A percentile compares a stretch with the other conserved stretches of the same genome.
phyloP scores from a whole-genome alignment of 371 early-diverging fungal species.

The Rhizopus delemar region DNA sequence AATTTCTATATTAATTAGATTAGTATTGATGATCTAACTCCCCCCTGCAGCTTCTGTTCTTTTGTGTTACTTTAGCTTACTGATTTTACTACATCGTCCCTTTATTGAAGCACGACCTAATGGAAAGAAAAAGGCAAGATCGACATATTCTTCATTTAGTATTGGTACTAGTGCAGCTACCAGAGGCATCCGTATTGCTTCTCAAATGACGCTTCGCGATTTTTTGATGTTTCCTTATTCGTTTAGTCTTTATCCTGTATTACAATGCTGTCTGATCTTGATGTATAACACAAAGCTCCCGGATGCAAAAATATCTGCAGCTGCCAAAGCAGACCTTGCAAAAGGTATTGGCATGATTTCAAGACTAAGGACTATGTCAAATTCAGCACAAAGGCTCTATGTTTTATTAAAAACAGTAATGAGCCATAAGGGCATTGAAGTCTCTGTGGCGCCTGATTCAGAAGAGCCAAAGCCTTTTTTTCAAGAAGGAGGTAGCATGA shows the following conservation, averaged over 20 bases:
- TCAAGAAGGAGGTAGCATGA: neutral
- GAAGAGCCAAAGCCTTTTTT: constrained; percentile 10
- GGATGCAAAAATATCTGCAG: constrained; percentile 34
- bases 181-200: constrained; percentile 41
- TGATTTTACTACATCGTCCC: constrained; percentile 50
- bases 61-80: constrained; percentile 41
- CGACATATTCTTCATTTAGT: constrained; percentile 43
- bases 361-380: constrained; percentile 35
- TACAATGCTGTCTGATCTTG: constrained; percentile 48
- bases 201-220: constrained; percentile 36
- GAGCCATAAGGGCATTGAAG: constrained; percentile 41
- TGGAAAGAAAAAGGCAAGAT: constrained; percentile 25
- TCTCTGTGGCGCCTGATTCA: constrained; percentile 15
- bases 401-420: constrained; percentile 35
- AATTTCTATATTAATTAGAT: neutral
- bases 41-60: constrained; percentile 34
- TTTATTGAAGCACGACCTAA: constrained; percentile 37
- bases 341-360: constrained; percentile 35
- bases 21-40: neutral
- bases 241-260: constrained; percentile 46
- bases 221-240: constrained; percentile 50
- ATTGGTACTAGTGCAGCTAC: constrained; percentile 52
- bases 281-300: constrained; percentile 49
- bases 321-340: constrained; percentile 41
- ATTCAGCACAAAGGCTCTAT: constrained; percentile 35